phyloP scores from a whole-genome alignment of 78 protist species.

The Isochrysis galbana region DNA sequence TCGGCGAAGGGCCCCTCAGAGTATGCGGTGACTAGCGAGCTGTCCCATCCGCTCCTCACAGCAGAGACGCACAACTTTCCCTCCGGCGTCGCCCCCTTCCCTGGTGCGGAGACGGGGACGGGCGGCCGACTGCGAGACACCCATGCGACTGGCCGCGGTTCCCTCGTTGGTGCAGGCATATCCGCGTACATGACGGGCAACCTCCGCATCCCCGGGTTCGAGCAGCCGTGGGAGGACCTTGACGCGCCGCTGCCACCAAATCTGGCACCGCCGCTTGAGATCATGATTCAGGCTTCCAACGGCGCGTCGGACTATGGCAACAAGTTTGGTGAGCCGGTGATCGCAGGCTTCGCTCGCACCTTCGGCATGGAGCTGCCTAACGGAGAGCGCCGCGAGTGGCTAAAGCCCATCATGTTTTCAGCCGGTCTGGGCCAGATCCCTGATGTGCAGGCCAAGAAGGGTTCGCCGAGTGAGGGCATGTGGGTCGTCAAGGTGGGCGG shows the following conservation, averaged over 20 bases:
- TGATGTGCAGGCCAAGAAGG: constrained; percentile 23
- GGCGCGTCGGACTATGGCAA: constrained; percentile 90
- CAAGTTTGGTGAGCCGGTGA: constrained; percentile 88
- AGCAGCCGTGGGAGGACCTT: constrained; percentile 78
- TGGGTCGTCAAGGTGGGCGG: constrained; percentile 89
- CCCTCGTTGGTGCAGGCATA: constrained; percentile 81
- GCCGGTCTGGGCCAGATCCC: constrained; percentile 86
- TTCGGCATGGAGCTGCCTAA: constrained; percentile 32
- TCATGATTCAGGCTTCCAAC: constrained; percentile 80
- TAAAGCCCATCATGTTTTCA: constrained; percentile 93
- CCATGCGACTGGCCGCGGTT: constrained; percentile 84
- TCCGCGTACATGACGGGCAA: constrained; percentile 76
- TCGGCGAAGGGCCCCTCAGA: neutral
- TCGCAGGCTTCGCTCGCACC: constrained; percentile 78
- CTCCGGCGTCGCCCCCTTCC: constrained; percentile 87
- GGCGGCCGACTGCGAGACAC: constrained; percentile 92
- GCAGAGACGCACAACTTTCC: constrained; percentile 95
- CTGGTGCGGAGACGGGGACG: constrained; percentile 88
- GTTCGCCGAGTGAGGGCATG: constrained; percentile 60
- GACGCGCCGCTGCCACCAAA: constrained; percentile 49
- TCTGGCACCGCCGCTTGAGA: constrained; percentile 77
- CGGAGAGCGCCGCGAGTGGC: constrained; percentile 80
- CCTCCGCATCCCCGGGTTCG: constrained; percentile 79
- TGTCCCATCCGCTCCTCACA: constrained; percentile 68
- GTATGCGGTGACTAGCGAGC: neutral